Percentiles rank a stretch among this genome's conserved stretches.
phyloP scores from a whole-genome alignment of 495 filamentous ascomycete genomes.

The Aspergillus olivimuriae region DNA sequence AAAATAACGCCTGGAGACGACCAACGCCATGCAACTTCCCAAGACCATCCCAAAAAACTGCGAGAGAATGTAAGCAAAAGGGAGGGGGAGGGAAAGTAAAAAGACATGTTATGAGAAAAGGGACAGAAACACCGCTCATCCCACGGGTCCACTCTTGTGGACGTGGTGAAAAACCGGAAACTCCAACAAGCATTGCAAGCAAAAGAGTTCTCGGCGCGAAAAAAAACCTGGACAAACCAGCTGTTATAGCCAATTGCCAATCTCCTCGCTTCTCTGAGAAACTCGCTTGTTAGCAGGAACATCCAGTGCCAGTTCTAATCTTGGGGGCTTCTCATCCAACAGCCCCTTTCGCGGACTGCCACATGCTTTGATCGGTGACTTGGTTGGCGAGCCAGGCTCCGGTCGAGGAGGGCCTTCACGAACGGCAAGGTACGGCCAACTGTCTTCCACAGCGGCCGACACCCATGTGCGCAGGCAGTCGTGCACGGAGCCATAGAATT shows the following conservation, averaged over 20 bases:
- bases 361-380: slow-evolving; percentile 35
- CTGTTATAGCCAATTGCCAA: slow-evolving; percentile 39
- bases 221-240: background rate
- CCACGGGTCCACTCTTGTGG: too few relatives aligned
- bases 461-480: slow-evolving; percentile 87
- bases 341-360: slow-evolving; percentile 34
- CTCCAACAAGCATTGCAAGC: too few relatives aligned
- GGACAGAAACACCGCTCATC: slow-evolving; percentile 11
- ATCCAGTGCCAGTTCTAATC: slow-evolving; percentile 34
- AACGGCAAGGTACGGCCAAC: slow-evolving; percentile 73
- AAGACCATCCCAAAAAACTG: slow-evolving; percentile 20
- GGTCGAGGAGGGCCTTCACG: slow-evolving; percentile 57
- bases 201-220: background rate
- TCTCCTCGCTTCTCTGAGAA: slow-evolving; percentile 16
- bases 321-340: slow-evolving; percentile 36
- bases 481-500: slow-evolving; percentile 89
- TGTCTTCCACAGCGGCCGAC: slow-evolving; percentile 76
- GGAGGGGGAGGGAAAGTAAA: background rate
- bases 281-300: slow-evolving; percentile 18
- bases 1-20: slow-evolving; percentile 28
- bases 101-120: slow-evolving; percentile 5
- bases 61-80: slow-evolving; percentile 5
- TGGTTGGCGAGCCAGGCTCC: slow-evolving; percentile 34
- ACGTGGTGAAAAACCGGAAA: too few relatives aligned
- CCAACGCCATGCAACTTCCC: slow-evolving; percentile 27